phyloP scores from a whole-genome alignment of 2,329 filamentous ascomycete species.

The Cladosporium sp. region DNA sequence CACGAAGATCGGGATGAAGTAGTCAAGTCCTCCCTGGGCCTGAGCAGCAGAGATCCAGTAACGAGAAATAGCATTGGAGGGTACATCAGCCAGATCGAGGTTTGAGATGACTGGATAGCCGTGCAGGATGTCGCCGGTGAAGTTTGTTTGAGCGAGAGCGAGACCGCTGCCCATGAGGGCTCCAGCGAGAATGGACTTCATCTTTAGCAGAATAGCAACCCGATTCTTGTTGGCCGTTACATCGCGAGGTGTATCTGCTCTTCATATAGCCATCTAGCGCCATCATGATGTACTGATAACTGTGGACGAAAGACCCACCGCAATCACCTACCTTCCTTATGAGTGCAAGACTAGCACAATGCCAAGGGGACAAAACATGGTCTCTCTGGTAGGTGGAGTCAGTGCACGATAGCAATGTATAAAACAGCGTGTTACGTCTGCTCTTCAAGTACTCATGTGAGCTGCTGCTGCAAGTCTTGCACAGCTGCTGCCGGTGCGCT shows the following conservation, averaged over 20 bases:
- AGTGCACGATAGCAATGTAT: conserved; percentile 9
- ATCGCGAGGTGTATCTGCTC: not conserved
- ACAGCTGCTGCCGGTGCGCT: too few relatives aligned
- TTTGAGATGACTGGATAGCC: conserved; percentile 21
- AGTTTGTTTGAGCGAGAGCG: conserved; percentile 14
- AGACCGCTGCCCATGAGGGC: conserved; percentile 6
- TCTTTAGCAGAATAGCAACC: not conserved
- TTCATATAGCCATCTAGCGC: not conserved
- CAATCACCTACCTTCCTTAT: conserved; percentile 4
- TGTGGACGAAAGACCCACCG: not conserved
- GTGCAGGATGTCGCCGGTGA: conserved; percentile 20
- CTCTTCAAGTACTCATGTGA: too few relatives aligned
- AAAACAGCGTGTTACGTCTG: too few relatives aligned
- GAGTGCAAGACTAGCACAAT: not conserved
- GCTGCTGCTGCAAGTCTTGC: too few relatives aligned
- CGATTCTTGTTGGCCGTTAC: not conserved
- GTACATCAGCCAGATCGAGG: conserved; percentile 34
- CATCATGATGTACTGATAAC: not conserved
- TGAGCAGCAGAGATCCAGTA: conserved; percentile 37
- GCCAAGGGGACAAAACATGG: conserved; percentile 3
- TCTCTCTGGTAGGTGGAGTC: not conserved
- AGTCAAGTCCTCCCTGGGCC: conserved; percentile 35
- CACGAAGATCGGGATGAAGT: conserved; percentile 37
- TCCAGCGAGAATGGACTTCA: conserved; percentile 2
- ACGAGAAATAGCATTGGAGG: conserved; percentile 32